phyloP scores from a whole-genome alignment of 108 stramenopile species.

The Schizochytrium sp. region DNA sequence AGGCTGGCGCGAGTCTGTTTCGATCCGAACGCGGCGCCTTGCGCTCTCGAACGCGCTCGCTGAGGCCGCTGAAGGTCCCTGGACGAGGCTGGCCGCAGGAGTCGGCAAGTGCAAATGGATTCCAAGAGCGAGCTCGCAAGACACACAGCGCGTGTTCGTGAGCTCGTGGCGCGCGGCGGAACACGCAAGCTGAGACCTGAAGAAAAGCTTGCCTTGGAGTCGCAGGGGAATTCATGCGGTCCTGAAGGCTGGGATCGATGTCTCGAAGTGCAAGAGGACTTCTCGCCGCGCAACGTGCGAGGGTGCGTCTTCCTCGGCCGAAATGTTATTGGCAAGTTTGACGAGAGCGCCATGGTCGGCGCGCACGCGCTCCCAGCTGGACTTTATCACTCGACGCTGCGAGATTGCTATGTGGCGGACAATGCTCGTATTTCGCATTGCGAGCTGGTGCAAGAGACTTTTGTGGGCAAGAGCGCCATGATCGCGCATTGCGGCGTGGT shows the following conservation, averaged over 20 bases:
- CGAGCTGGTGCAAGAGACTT: background rate
- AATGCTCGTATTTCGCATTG: constrained; percentile 7
- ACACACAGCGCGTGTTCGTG: too few relatives aligned
- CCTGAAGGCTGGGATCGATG: background rate
- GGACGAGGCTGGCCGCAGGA: too few relatives aligned
- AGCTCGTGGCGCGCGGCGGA: background rate
- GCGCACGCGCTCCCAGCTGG: background rate
- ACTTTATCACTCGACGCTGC: background rate
- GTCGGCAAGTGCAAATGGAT: too few relatives aligned
- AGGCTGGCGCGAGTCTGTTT: too few relatives aligned
- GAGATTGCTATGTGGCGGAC: background rate
- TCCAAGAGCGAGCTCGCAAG: too few relatives aligned
- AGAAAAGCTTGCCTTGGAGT: background rate
- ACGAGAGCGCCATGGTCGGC: background rate
- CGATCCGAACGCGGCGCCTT: too few relatives aligned
- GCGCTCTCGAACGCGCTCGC: too few relatives aligned
- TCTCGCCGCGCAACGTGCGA: background rate
- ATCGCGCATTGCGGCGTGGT: background rate
- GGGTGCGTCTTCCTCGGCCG: background rate
- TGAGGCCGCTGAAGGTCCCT: too few relatives aligned
- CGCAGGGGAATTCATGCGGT: background rate
- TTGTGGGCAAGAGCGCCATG: background rate
- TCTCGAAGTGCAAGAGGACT: background rate
- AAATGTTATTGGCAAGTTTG: background rate
- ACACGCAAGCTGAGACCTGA: background rate